Base-by-base conservation (phyloP, 805 yeast species). In the Pichia californica region DNA sequence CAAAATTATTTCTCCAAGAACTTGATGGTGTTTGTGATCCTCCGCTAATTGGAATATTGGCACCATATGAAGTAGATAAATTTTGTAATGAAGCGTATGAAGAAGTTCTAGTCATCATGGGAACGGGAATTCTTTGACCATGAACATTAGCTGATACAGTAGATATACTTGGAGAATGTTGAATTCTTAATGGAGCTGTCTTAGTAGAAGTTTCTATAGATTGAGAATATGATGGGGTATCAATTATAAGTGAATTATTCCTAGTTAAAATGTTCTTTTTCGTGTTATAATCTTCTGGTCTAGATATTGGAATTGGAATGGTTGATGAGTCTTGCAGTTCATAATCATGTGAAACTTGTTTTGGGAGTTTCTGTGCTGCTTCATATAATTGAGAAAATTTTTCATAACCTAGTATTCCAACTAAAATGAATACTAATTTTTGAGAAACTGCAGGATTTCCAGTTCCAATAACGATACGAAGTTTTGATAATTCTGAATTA, bases 401-500 rank as follows among this genome's bases (percentile, higher is more conserved):
- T 29, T 59, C 64, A 49, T 68, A 67, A 1, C 74, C 70, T 7
- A 76, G 55, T 25, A 76, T 49, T 0, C 77, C 81, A 43, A 73
- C 69, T n/a, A 76, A 50, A 9, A 76, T 74, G 43, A 75, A 73
- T 0, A 76, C 61, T 39, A 76, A 60, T 52, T 75, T 75, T 48
- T 76, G 77, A 5, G 80, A 78, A 5, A 76, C 77, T 25, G 67
- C 68, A 2, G 81, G 78, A 48, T 76, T 76, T 8, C 77, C 76
- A 0, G 81, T 76, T 67, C 73, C 71, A 2, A 76, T 62, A 4
- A 76, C 76, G 1, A 76, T 66, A 36, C 81, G 55, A 3, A 44
- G 30, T 15, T 36, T 39, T 10, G 40, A 34, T 16, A 14, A 20
- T 6, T 16, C 31, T 13, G 21, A 3, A 19, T 37, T 23, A 14